These are phyloP conservation scores for Pseudodiploospora longispora DNA, from an alignment of 2,329 filamentous ascomycete species.

Conservation along the genomic window DNA sequence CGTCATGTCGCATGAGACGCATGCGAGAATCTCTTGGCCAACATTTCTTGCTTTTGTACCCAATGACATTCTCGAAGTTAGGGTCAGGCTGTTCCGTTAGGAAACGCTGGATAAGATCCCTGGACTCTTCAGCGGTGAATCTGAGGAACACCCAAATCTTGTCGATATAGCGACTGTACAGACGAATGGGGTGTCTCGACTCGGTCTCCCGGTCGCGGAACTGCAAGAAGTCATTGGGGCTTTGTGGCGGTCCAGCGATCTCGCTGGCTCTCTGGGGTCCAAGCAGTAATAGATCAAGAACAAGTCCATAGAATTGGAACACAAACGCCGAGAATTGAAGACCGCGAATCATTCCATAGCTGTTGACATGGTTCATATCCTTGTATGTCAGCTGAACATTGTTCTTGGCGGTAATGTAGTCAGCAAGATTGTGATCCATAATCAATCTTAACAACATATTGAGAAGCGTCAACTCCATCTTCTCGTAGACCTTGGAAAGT, in stretches of 20 bases:
- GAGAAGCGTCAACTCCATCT: constrained; percentile 92
- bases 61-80: constrained; percentile 98
- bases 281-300: constrained; percentile 85
- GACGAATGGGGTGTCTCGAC: constrained; percentile 83
- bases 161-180: constrained; percentile 98
- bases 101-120: constrained; percentile 94
- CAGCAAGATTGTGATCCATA: constrained; percentile 98
- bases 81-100: constrained; percentile 96
- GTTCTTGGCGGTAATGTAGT: constrained; percentile 99
- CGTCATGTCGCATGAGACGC: constrained; percentile 97
- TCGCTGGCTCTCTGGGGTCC: constrained; percentile 95
- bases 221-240: constrained; percentile 94
- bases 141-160: constrained; percentile 97
- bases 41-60: constrained; percentile 98
- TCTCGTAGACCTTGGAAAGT: constrained; percentile 98
- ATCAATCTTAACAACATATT: constrained; percentile 89
- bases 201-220: constrained; percentile 92
- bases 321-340: constrained; percentile 97
- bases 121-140: constrained; percentile 87
- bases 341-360: constrained; percentile 95
- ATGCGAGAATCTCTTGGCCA: constrained; percentile 97
- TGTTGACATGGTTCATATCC: constrained; percentile 99
- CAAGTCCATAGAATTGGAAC: constrained; percentile 96
- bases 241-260: constrained; percentile 87
- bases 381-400: constrained; percentile 99